Percentiles rank a stretch among this genome's conserved stretches.
These are phyloP conservation scores for Sphagnum contortum DNA, from an alignment of 225 moss, liverwort and hornwort genomes.

Conservation along the genomic window DNA sequence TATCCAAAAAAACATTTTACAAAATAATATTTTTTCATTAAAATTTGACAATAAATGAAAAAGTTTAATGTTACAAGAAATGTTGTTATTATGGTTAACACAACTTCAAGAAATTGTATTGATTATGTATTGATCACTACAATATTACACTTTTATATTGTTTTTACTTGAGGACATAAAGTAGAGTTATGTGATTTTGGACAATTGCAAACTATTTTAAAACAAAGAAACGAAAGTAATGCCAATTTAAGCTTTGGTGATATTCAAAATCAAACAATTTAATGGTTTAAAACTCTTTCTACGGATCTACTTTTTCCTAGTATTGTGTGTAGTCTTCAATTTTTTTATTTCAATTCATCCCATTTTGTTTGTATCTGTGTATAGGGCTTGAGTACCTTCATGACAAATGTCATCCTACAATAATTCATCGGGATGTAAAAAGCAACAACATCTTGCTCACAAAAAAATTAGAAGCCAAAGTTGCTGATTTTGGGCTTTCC, in stretches of 20 bases:
- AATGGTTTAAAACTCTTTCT: not conserved
- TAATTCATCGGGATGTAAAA: conserved; percentile 54
- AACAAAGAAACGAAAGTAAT: not conserved
- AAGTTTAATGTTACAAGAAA: no score
- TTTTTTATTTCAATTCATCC: no score
- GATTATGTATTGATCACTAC: no score
- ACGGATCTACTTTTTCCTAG: not conserved
- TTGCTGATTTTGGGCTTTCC: conserved; percentile 57
- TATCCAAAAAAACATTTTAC: no score
- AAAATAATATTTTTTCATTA: no score
- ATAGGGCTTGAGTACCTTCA: conserved; percentile 62
- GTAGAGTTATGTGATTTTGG: no score
- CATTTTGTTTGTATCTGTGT: conserved; percentile 3
- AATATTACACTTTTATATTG: no score
- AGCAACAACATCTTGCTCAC: conserved; percentile 54
- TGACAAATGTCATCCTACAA: conserved; percentile 30
- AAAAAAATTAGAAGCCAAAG: conserved; percentile 29
- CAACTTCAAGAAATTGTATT: no score
- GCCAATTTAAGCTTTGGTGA: not conserved
- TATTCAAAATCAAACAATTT: not conserved
- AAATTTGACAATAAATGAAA: no score
- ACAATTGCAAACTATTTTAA: no score
- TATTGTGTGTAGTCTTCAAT: not conserved
- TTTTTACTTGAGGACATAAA: no score
- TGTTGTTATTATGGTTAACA: no score